Conservation (phyloP, 768 basidiomycete genomes). For the Podaxis pistillaris region DNA sequence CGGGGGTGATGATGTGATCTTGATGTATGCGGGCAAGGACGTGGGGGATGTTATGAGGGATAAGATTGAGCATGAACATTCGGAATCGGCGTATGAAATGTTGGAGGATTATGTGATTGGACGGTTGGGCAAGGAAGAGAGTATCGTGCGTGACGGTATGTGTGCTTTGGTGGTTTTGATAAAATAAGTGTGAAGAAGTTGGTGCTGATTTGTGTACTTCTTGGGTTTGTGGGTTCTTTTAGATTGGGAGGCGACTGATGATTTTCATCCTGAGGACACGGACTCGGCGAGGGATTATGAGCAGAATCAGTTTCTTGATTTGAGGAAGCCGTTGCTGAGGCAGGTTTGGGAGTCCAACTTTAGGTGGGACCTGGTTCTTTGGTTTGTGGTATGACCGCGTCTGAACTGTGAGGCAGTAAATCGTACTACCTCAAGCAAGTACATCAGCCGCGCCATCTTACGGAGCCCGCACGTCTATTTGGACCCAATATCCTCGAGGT, state of each 20-base stretch:
- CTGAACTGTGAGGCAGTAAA: conserved; percentile 51
- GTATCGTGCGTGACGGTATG: conserved; percentile 76
- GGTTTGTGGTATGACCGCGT: not conserved
- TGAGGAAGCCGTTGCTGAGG: conserved; percentile 75
- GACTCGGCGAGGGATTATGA: conserved; percentile 78
- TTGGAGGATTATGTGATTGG: conserved; percentile 87
- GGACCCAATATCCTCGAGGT: conserved; percentile 82
- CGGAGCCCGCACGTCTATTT: conserved; percentile 84
- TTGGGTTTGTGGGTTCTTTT: not conserved
- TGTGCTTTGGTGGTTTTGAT: not conserved
- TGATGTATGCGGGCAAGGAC: conserved; percentile 82
- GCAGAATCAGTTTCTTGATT: conserved; percentile 89
- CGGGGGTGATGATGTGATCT: conserved; percentile 90
- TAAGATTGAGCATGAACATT: conserved; percentile 80
- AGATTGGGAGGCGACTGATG: conserved; percentile 91
- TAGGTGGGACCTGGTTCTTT: conserved; percentile 44
- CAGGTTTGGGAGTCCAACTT: conserved; percentile 91
- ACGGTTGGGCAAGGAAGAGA: conserved; percentile 71
- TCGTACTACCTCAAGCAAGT: conserved; percentile 95
- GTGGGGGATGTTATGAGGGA: conserved; percentile 82
- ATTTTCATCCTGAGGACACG: conserved; percentile 91
- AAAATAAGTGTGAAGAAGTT: not conserved
- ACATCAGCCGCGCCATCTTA: conserved; percentile 90
- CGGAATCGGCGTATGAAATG: conserved; percentile 89
- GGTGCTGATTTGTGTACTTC: not conserved